These are phyloP conservation scores for Emergomyces africanus DNA, from an alignment of 2,329 filamentous ascomycete genomes.

Conservation along the genomic window DNA sequence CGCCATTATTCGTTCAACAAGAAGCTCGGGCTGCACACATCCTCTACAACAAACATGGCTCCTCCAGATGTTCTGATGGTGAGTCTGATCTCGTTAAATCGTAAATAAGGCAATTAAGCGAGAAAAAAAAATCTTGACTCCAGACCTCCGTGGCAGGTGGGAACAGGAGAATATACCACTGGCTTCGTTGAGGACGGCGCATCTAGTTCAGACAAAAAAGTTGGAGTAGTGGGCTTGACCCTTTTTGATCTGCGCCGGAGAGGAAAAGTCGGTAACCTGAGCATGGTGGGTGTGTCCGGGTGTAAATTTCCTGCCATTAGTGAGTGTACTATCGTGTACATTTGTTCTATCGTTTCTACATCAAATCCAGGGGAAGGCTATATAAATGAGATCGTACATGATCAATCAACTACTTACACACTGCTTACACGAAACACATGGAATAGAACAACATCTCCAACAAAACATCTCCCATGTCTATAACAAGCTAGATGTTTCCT, in stretches of 20 bases:
- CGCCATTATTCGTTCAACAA: not conserved
- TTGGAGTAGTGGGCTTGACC: slow-evolving; percentile 82
- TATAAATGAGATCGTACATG: not conserved
- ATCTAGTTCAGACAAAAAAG: slow-evolving; percentile 87
- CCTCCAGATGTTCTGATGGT: slow-evolving; percentile 59
- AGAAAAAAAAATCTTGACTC: slow-evolving; percentile 4
- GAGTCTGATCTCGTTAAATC: slow-evolving; percentile 13
- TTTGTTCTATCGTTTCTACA: not conserved
- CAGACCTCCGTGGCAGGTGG: slow-evolving; percentile 42
- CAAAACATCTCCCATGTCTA: slow-evolving; percentile 82
- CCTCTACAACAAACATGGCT: slow-evolving; percentile 31
- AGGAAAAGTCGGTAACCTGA: slow-evolving; percentile 74
- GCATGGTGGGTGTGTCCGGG: slow-evolving; percentile 84
- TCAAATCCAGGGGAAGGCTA: not conserved
- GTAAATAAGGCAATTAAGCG: not conserved
- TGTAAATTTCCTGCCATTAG: slow-evolving; percentile 85
- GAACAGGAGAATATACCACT: slow-evolving; percentile 93
- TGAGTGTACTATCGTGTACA: slow-evolving; percentile 31
- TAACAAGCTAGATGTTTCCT: slow-evolving; percentile 78
- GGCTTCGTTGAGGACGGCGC: slow-evolving; percentile 77
- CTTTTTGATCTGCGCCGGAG: slow-evolving; percentile 78
- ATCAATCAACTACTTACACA: not conserved
- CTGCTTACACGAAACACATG: not conserved
- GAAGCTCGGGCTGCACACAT: not conserved
- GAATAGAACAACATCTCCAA: slow-evolving; percentile 60